These are phyloP conservation scores for Lactarius evosmus DNA, from an alignment of 768 basidiomycete species.

Conservation along the genomic window DNA sequence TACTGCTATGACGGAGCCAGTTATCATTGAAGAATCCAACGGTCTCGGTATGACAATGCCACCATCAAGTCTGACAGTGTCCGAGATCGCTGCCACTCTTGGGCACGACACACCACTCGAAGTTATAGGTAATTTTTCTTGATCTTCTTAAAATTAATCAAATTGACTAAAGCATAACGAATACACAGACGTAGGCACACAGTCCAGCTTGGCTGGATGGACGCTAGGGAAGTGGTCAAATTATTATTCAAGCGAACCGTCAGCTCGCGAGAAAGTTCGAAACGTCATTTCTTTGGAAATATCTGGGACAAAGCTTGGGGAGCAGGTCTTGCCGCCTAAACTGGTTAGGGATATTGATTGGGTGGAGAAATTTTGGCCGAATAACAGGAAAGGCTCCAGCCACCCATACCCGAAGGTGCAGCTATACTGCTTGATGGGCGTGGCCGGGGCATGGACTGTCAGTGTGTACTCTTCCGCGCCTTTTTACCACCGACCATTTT, in stretches of 20 bases:
- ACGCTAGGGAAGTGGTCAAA: constrained; percentile 87
- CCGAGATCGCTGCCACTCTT: constrained; percentile 75
- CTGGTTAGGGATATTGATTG: constrained; percentile 89
- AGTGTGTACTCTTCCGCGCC: constrained; percentile 32
- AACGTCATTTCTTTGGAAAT: constrained; percentile 97
- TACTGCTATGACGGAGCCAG: constrained; percentile 74
- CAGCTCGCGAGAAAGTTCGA: constrained; percentile 76
- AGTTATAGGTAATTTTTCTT: constrained; percentile 70
- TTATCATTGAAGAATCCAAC: constrained; percentile 73
- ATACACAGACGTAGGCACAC: constrained; percentile 75
- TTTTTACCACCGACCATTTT: constrained; percentile 4
- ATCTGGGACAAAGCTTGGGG: constrained; percentile 76
- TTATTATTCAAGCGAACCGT: constrained; percentile 69
- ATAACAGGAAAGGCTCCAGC: constrained; percentile 61
- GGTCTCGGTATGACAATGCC: constrained; percentile 94
- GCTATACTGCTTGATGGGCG: constrained; percentile 96
- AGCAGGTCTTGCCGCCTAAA: constrained; percentile 76
- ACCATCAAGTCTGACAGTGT: constrained; percentile 60
- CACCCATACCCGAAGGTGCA: constrained; percentile 90
- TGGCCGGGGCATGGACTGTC: constrained; percentile 91
- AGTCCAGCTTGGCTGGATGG: constrained; percentile 85
- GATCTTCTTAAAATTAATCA: background rate
- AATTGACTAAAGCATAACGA: constrained; percentile 11
- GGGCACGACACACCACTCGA: constrained; percentile 80
- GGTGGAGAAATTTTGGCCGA: constrained; percentile 96